phyloP scores from a whole-genome alignment of 1,284 basidiomycete genomes.

The Fomitiporia mediterranea region DNA sequence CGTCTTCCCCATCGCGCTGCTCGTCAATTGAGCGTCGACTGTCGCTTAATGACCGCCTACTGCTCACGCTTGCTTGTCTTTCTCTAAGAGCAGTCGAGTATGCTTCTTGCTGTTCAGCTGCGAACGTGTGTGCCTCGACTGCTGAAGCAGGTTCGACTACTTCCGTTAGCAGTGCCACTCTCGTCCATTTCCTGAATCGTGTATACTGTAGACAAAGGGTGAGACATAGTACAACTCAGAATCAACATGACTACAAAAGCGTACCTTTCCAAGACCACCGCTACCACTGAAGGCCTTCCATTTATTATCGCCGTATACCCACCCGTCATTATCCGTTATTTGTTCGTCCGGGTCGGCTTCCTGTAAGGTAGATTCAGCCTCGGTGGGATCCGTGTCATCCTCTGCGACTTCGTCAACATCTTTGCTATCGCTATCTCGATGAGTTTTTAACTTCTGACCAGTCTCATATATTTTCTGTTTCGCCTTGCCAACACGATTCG shows the following conservation, averaged over 20 bases:
- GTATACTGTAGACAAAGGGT: conserved; percentile 55
- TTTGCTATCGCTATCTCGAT: conserved; percentile 24
- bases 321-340: conserved; percentile 82
- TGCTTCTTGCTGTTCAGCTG: conserved; percentile 4
- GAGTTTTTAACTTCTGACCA: conserved; percentile 27
- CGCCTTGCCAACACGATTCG: conserved; percentile 35
- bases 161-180: conserved; percentile 75
- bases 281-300: conserved; percentile 80
- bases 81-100: neutral
- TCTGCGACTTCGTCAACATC: conserved; percentile 12
- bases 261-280: conserved; percentile 80
- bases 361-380: conserved; percentile 23
- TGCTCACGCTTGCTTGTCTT: neutral
- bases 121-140: conserved; percentile 13
- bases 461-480: conserved; percentile 26
- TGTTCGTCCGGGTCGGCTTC: conserved; percentile 36
- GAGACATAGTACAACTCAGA: neutral
- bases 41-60: conserved; percentile 6
- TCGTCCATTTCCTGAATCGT: conserved; percentile 77
- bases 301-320: conserved; percentile 95
- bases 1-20: conserved; percentile 1
- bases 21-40: conserved; percentile 12
- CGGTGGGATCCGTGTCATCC: conserved; percentile 19
- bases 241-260: conserved; percentile 17
- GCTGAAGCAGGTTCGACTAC: conserved; percentile 46